A percentile compares a stretch with the other conserved stretches of the same genome.
These are phyloP conservation scores for Cladosporium sp. DNA, from an alignment of 2,329 filamentous ascomycete genomes.

Conservation along the genomic window DNA sequence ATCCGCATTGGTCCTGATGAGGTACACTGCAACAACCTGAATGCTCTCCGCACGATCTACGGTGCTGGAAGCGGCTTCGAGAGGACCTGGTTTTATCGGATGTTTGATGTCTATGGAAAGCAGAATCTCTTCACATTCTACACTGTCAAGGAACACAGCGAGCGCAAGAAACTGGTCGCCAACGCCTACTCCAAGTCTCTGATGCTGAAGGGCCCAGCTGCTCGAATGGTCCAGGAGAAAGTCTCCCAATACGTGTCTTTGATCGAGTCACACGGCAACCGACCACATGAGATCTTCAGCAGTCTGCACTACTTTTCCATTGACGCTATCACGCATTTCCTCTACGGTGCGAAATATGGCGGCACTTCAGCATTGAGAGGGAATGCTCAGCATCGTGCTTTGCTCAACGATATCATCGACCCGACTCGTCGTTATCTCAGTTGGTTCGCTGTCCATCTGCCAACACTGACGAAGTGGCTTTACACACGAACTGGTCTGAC, in stretches of 20 bases:
- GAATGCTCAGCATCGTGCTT: conserved; percentile 39
- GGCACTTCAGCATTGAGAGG: conserved; percentile 49
- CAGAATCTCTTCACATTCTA: conserved; percentile 58
- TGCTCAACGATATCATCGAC: conserved; percentile 54
- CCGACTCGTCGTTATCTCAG: conserved; percentile 48
- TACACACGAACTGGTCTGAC: conserved; percentile 46
- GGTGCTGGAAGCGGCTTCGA: conserved; percentile 56
- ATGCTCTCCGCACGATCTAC: conserved; percentile 57
- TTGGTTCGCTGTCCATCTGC: conserved; percentile 55
- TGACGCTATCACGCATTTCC: conserved; percentile 55
- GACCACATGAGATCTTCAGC: conserved; percentile 49
- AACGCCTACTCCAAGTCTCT: conserved; percentile 57
- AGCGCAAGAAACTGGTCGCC: conserved; percentile 56
- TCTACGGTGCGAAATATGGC: conserved; percentile 51
- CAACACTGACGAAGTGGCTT: conserved; percentile 51
- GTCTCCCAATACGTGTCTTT: conserved; percentile 45
- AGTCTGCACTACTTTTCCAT: conserved; percentile 57
- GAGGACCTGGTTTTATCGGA: conserved; percentile 55
- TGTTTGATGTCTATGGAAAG: conserved; percentile 57
- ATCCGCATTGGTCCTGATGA: conserved; percentile 54
- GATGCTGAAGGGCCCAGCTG: conserved; percentile 42
- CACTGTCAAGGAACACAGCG: conserved; percentile 46
- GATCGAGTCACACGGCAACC: conserved; percentile 40
- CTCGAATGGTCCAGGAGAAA: conserved; percentile 44
- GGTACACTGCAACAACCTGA: conserved; percentile 47